These are phyloP conservation scores for Ilex aquifolium DNA, from an alignment of 257 asterid genomes.

Conservation along the genomic window DNA sequence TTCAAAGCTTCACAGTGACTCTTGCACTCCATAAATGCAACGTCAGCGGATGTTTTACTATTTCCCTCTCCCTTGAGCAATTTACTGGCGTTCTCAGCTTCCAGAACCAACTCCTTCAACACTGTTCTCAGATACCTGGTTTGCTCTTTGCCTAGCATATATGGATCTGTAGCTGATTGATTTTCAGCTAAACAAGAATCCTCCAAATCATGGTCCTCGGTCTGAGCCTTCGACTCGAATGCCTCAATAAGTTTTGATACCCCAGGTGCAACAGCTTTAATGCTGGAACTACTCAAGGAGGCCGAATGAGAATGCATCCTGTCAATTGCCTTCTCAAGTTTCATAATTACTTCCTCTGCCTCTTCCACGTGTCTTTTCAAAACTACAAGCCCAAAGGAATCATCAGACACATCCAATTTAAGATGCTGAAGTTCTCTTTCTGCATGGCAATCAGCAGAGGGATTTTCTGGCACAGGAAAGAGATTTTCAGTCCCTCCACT, in stretches of 20 bases:
- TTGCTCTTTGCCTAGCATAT: conserved; percentile 36
- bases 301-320: conserved; percentile 42
- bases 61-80: conserved; percentile 37
- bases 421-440: conserved; percentile 18
- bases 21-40: conserved; percentile 30
- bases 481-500: conserved; percentile 21
- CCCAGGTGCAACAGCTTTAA: conserved; percentile 47
- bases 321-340: conserved; percentile 70
- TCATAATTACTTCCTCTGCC: conserved; percentile 41
- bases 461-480: conserved; percentile 11
- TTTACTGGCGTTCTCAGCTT: conserved; percentile 46
- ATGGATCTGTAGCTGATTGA: conserved; percentile 37
- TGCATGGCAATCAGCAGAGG: conserved; percentile 17
- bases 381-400: conserved; percentile 36
- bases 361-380: conserved; percentile 53
- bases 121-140: conserved; percentile 30
- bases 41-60: conserved; percentile 34
- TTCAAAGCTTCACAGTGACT: conserved; percentile 33
- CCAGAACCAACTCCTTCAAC: conserved; percentile 43
- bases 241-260: conserved; percentile 85
- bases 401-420: conserved; percentile 25
- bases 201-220: conserved; percentile 49
- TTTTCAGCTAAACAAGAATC: conserved; percentile 32
- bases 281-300: conserved; percentile 43
- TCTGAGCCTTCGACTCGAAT: conserved; percentile 57